Conservation (phyloP, 495 filamentous ascomycete genomes). For the Neurospora sp. region DNA sequence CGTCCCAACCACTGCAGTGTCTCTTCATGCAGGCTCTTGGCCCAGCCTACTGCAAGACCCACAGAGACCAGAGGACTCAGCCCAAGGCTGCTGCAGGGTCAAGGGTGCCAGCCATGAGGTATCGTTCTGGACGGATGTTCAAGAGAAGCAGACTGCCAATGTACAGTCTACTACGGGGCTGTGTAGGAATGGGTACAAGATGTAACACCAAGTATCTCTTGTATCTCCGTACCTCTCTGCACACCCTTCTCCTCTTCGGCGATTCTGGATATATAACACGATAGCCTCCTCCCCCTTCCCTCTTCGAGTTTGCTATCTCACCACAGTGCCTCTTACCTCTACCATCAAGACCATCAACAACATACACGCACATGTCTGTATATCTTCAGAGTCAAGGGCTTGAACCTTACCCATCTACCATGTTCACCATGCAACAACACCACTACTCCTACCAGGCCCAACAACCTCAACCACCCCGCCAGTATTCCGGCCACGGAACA, state of each 20-base stretch:
- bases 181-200: neutral
- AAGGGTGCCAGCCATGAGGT: neutral
- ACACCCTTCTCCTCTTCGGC: neutral
- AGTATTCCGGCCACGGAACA: constrained; percentile 59
- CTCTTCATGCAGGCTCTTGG: neutral
- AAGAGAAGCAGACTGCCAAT: neutral
- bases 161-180: neutral
- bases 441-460: constrained; percentile 32
- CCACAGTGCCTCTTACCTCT: neutral
- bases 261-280: neutral
- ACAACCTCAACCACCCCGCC: constrained; percentile 33
- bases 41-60: neutral
- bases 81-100: neutral
- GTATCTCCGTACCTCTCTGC: neutral
- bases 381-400: neutral
- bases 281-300: neutral
- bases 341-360: neutral
- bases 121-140: neutral
- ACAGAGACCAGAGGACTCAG: neutral
- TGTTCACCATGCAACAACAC: constrained; percentile 37
- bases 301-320: neutral
- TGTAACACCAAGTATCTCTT: neutral
- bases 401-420: constrained; percentile 12
- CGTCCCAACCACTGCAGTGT: neutral
- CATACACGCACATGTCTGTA: neutral